Evolutionary conservation across 306 rosid genomes (phyloP).

Genomic region (Citrullus colocynthis): DNA sequence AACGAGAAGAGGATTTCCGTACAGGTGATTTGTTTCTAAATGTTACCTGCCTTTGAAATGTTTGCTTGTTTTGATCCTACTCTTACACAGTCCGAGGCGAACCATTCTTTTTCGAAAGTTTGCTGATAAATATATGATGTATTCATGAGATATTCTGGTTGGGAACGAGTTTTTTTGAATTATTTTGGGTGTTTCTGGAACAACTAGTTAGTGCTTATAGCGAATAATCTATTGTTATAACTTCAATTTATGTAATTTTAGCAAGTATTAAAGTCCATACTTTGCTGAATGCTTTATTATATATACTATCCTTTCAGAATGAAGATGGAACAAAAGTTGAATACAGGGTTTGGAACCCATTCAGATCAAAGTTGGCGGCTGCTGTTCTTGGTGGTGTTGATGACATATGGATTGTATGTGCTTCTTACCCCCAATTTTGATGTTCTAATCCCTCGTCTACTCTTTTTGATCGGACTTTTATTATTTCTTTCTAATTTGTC

Average conservation of each 20-base stretch:
- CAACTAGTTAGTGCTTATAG: neutral
- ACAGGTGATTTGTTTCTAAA: slow-evolving; percentile 29
- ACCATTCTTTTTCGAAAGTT: neutral
- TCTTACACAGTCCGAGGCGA: neutral
- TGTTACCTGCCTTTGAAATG: neutral
- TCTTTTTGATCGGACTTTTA: neutral
- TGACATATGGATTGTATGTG: slow-evolving; percentile 56
- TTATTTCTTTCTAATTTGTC: neutral
- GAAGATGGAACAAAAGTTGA: slow-evolving; percentile 70
- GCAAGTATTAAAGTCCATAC: neutral
- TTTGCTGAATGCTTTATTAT: neutral
- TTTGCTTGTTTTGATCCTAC: no score
- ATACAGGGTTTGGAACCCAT: slow-evolving; percentile 90
- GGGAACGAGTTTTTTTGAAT: neutral
- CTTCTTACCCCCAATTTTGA: neutral
- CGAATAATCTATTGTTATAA: neutral
- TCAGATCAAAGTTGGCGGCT: slow-evolving; percentile 83
- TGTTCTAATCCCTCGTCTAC: neutral
- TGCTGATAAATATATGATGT: neutral
- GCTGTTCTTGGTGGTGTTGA: slow-evolving; percentile 90
- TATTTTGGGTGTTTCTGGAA: neutral
- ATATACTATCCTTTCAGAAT: slow-evolving; percentile 19
- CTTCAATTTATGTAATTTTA: neutral
- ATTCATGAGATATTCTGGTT: neutral
- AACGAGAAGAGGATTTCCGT: slow-evolving; percentile 74